Evolutionary conservation across 1,139 yeast genomes (phyloP).

Genomic region (Hansenula lynferdii): DNA sequence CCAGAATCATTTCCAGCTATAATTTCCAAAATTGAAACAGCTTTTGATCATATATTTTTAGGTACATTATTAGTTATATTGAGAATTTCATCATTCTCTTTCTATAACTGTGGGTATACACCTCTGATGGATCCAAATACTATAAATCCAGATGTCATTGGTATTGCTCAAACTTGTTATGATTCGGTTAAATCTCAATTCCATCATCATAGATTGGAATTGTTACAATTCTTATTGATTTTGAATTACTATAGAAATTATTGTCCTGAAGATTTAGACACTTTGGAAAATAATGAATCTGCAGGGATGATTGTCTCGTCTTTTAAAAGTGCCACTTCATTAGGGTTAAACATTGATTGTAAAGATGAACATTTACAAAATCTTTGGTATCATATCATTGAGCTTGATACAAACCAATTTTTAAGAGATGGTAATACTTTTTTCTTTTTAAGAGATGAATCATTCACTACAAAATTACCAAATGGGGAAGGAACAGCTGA

Average conservation of each 20-base stretch:
- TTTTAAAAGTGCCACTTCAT: slow-evolving; percentile 3
- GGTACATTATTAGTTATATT: slow-evolving; percentile 5
- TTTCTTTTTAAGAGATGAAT: slow-evolving; percentile 3
- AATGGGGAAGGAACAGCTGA: background rate
- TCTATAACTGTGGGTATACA: slow-evolving; percentile 5
- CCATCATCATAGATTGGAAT: background rate
- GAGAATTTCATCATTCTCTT: slow-evolving; percentile 6
- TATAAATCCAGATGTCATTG: background rate
- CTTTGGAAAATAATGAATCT: background rate
- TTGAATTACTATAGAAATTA: background rate
- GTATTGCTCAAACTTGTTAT: slow-evolving; percentile 4
- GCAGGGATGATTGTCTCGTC: background rate
- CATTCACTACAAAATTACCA: slow-evolving; percentile 1
- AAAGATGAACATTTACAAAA: background rate
- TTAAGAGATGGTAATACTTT: slow-evolving; percentile 5
- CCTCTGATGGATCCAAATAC: background rate
- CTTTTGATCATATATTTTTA: slow-evolving; percentile 3
- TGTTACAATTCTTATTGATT: background rate
- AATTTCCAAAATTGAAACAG: background rate
- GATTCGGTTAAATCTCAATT: slow-evolving; percentile 3
- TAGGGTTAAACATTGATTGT: background rate
- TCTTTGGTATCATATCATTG: slow-evolving; percentile 6
- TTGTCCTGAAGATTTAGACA: background rate
- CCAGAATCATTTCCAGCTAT: background rate
- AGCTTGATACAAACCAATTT: slow-evolving; percentile 4